Conservation (phyloP, 2,329 filamentous ascomycete genomes). For the Colletotrichum cordylinicola region DNA sequence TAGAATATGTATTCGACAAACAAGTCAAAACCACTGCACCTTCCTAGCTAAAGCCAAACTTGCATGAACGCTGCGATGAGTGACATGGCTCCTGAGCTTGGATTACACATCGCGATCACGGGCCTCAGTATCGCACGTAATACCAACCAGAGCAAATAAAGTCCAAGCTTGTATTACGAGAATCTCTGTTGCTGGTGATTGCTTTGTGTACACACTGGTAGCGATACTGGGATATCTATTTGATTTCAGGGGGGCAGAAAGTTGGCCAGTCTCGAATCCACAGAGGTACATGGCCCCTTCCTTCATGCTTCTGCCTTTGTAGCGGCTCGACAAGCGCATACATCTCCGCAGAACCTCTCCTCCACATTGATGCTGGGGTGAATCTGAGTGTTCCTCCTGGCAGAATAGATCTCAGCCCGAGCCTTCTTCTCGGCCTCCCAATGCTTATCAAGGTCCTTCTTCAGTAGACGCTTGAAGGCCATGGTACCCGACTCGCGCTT, state of each 20-base stretch:
- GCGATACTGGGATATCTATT: no score
- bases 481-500: not conserved
- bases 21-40: not conserved
- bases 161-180: fast-evolving
- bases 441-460: not conserved
- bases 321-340: not conserved
- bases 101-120: not conserved
- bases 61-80: not conserved
- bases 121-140: no score
- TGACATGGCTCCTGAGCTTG: not conserved
- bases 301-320: not conserved
- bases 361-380: not conserved
- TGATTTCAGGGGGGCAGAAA: no score
- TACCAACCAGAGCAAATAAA: fast-evolving
- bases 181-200: not conserved
- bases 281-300: not conserved
- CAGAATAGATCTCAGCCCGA: not conserved
- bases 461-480: not conserved
- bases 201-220: no score
- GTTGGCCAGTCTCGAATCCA: not conserved
- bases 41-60: not conserved
- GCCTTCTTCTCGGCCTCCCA: not conserved
- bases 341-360: not conserved
- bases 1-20: not conserved
- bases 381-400: not conserved